phyloP scores from a whole-genome alignment of 2,329 filamentous ascomycete species.

The Thielaviopsis euricoi region DNA sequence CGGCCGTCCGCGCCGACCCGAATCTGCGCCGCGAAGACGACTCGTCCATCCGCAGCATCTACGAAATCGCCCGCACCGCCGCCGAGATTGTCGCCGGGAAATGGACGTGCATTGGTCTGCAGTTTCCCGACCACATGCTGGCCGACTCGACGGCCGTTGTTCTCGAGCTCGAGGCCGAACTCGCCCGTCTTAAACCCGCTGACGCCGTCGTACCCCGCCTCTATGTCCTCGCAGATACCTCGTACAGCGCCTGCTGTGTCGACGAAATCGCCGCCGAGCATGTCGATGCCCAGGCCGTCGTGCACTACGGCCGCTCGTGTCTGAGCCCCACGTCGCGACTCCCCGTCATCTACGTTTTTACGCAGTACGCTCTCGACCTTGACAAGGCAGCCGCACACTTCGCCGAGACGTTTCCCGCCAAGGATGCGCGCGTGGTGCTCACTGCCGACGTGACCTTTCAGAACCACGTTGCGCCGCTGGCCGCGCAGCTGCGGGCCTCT shows the following conservation, averaged over 20 bases:
- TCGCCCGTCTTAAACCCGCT: neutral
- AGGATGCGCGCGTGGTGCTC: slow-evolving; percentile 47
- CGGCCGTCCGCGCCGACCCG: slow-evolving; percentile 19
- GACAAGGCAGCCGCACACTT: slow-evolving; percentile 43
- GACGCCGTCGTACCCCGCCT: slow-evolving; percentile 28
- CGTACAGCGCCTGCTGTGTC: slow-evolving; percentile 92
- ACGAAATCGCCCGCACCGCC: slow-evolving; percentile 72
- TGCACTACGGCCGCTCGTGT: slow-evolving; percentile 88
- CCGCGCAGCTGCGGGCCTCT: slow-evolving; percentile 31
- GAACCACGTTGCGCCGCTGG: slow-evolving; percentile 49
- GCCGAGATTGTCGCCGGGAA: slow-evolving; percentile 53
- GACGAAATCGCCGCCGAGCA: slow-evolving; percentile 96
- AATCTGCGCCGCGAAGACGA: slow-evolving; percentile 35
- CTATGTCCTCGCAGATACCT: slow-evolving; percentile 86
- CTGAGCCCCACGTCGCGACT: slow-evolving; percentile 76
- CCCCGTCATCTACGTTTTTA: slow-evolving; percentile 85
- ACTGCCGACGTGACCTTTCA: slow-evolving; percentile 85
- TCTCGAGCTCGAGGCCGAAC: slow-evolving; percentile 27
- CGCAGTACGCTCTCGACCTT: slow-evolving; percentile 50
- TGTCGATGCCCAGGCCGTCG: slow-evolving; percentile 72
- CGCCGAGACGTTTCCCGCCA: slow-evolving; percentile 48
- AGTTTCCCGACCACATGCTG: slow-evolving; percentile 91
- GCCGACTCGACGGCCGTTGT: slow-evolving; percentile 70
- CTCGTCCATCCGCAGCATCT: slow-evolving; percentile 43
- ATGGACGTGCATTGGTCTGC: slow-evolving; percentile 70